Base-by-base conservation (phyloP, 768 basidiomycete species). In the Coprinellus aureogranulatus region DNA sequence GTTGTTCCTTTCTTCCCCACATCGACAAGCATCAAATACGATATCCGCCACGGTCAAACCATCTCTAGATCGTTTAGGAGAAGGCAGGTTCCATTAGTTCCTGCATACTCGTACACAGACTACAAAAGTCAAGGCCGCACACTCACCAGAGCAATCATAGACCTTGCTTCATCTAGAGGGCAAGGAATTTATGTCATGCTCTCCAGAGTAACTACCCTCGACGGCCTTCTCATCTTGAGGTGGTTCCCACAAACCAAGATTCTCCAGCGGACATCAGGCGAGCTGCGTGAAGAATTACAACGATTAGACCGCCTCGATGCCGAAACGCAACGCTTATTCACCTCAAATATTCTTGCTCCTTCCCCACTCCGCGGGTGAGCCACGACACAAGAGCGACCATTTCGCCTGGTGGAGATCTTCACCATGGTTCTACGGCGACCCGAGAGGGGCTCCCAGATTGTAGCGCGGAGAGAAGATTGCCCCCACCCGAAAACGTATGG, bases 161-260 rank as follows among this genome's bases (percentile, higher is more conserved):
- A 53, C 26, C 18, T 53, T 1, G 53, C 53, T 0, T 59, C 61
- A 11, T 59, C 61, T 1, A 49, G 52, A 20, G 53, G 46, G 3
- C 65, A 68, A 56, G 62, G 67, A 0, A 60, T 63, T 3, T 71
- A 71, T 54, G 70, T 71, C 0, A 71, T 71, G 68, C 53, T 71
- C 1, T 71, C 70, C 1, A 39, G 68, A 23, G 64, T 67, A 2
- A 61, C 59, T 20, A 59, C 46, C 2, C 23, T 71, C 1, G 25
- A 55, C 18, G 67, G 67, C 0, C 25, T 71, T 2, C 53, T 61
- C 12, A 62, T 71, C 10, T 39, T 71, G 16, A 23, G 68, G n/a
- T 60, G 58, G 45, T 71, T 71, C 53, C 41, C 59, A 28, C 52
- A 59, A 37, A 61, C 55, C 11, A 65, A 63, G 34, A 58, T 68